Evolutionary conservation across 1,284 basidiomycete genomes (phyloP).

Genomic region (Ustilago trichophora): DNA sequence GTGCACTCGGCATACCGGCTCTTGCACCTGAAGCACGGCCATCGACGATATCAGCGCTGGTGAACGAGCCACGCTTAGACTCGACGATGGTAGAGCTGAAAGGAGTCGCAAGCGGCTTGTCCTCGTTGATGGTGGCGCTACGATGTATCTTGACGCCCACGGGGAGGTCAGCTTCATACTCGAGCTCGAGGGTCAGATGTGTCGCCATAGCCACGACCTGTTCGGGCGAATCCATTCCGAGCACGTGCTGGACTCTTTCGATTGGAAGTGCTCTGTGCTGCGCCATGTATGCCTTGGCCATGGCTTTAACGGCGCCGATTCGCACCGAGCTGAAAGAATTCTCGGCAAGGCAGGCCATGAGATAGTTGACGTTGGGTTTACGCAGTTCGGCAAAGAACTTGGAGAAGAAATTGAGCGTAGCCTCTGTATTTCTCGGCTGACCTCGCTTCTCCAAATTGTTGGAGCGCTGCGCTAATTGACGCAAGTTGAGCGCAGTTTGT

Average conservation of each 20-base stretch:
- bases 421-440: conserved; percentile 68
- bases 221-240: conserved; percentile 50
- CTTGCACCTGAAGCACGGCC: conserved; percentile 68
- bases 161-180: conserved; percentile 33
- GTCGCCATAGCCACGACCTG: conserved; percentile 62
- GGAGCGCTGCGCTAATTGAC: conserved; percentile 79
- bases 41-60: conserved; percentile 80
- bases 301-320: conserved; percentile 69
- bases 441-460: conserved; percentile 72
- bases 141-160: conserved; percentile 39
- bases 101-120: conserved; percentile 65
- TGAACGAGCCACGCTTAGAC: conserved; percentile 73
- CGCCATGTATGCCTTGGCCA: conserved; percentile 69
- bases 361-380: conserved; percentile 67
- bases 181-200: conserved; percentile 65
- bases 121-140: conserved; percentile 71
- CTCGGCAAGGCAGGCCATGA: conserved; percentile 71
- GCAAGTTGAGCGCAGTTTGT: conserved; percentile 81
- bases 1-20: background rate
- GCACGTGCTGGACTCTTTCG: conserved; percentile 28
- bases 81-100: conserved; percentile 75
- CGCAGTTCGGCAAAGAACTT: conserved; percentile 70
- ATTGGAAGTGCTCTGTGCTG: conserved; percentile 62
- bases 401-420: conserved; percentile 73
- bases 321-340: conserved; percentile 70